These are phyloP conservation scores for Parietaria judaica DNA, from an alignment of 306 rosid species.

Conservation along the genomic window DNA sequence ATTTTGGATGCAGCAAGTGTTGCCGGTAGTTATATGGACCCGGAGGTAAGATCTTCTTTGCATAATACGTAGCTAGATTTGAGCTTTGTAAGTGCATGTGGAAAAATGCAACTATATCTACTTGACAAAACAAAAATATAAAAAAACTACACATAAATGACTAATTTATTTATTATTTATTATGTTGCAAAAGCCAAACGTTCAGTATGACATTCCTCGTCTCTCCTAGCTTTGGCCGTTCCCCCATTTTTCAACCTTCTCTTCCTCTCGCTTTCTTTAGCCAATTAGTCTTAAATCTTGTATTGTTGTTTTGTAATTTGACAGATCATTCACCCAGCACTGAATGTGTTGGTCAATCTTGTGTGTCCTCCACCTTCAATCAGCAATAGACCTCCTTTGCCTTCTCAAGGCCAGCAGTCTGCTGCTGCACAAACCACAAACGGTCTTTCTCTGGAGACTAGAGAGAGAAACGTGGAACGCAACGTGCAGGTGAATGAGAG, in stretches of 20 bases:
- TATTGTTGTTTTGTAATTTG: slow-evolving; percentile 20
- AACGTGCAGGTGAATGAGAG: slow-evolving; percentile 51
- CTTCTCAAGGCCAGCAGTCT: slow-evolving; percentile 62
- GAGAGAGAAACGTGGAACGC: slow-evolving; percentile 73
- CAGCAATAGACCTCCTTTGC: slow-evolving; percentile 70
- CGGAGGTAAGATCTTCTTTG: slow-evolving; percentile 52
- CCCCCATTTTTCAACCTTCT: too few relatives aligned
- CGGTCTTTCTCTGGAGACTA: slow-evolving; percentile 47
- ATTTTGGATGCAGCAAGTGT: slow-evolving; percentile 96
- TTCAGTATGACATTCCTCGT: too few relatives aligned
- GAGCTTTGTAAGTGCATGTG: slow-evolving; percentile 9
- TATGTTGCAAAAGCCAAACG: too few relatives aligned
- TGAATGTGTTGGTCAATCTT: slow-evolving; percentile 87
- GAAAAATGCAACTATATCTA: background rate
- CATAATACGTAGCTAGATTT: slow-evolving; percentile 5
- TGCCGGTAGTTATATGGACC: slow-evolving; percentile 71
- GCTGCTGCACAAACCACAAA: slow-evolving; percentile 47
- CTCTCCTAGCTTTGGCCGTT: too few relatives aligned
- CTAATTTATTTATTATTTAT: too few relatives aligned
- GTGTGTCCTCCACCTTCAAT: slow-evolving; percentile 99
- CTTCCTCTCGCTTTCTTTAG: too few relatives aligned
- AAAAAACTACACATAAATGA: too few relatives aligned
- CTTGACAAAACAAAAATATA: too few relatives aligned
- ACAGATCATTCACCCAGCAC: slow-evolving; percentile 95
- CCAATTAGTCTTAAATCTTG: background rate